Evolutionary conservation across 2,329 filamentous ascomycete species (phyloP).

Genomic region (Aureobasidium sp.): DNA sequence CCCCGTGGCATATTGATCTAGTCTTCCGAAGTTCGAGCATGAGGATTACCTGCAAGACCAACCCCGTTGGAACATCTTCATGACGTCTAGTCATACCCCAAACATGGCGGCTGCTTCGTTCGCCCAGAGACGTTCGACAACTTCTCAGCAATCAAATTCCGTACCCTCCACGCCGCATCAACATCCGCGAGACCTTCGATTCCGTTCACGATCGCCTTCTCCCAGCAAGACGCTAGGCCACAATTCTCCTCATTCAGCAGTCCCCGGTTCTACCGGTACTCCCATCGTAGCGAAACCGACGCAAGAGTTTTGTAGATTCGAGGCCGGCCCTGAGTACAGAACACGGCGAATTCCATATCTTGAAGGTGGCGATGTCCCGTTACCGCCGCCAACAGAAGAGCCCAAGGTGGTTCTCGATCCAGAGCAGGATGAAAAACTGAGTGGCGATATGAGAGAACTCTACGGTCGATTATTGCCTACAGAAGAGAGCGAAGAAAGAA

Average conservation of each 20-base stretch:
- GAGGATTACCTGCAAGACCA: constrained; percentile 17
- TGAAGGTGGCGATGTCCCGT: constrained; percentile 68
- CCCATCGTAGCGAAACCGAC: constrained; percentile 57
- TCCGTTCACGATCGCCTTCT: constrained; percentile 71
- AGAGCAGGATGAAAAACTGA: constrained; percentile 66
- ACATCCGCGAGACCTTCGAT: constrained; percentile 72
- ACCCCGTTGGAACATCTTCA: constrained; percentile 15
- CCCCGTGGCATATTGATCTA: not conserved
- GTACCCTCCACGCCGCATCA: constrained; percentile 92
- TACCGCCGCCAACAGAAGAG: constrained; percentile 61
- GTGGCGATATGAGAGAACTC: constrained; percentile 73
- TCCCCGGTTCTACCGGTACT: constrained; percentile 76
- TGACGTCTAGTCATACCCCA: constrained; percentile 11
- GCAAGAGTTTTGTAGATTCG: constrained; percentile 67
- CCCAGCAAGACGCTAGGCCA: constrained; percentile 63
- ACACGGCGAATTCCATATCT: constrained; percentile 81
- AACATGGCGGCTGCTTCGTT: constrained; percentile 15
- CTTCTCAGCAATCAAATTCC: constrained; percentile 66
- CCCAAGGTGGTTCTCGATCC: constrained; percentile 62
- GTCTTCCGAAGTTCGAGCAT: constrained; percentile 15
- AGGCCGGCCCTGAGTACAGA: constrained; percentile 74
- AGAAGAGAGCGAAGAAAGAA: constrained; percentile 64
- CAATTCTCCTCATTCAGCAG: constrained; percentile 82
- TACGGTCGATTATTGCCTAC: constrained; percentile 82
- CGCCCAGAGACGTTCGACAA: constrained; percentile 14